These are phyloP conservation scores for Coix lacrymajobi DNA, from an alignment of 176 grass and related monocot genomes.

Conservation along the genomic window DNA sequence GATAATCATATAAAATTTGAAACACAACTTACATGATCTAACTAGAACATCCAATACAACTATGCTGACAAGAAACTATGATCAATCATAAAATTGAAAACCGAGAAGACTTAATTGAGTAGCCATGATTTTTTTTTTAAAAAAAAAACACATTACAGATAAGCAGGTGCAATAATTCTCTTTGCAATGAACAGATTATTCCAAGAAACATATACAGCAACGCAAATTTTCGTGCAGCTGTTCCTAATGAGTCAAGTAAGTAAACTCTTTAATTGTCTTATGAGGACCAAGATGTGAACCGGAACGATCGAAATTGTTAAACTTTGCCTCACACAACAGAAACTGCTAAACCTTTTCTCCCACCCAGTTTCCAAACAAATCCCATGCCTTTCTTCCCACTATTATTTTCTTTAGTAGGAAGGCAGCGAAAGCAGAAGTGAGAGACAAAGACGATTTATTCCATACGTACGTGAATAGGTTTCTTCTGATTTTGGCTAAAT, in stretches of 20 bases:
- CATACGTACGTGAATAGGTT: background rate
- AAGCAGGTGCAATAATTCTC: background rate
- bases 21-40: background rate
- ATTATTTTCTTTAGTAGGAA: background rate
- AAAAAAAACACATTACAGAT: background rate
- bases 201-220: background rate
- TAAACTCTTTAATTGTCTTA: background rate
- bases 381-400: background rate
- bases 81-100: background rate
- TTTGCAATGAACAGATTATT: background rate
- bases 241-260: background rate
- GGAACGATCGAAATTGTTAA: background rate
- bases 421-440: background rate
- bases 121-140: background rate
- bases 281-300: background rate
- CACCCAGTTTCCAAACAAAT: background rate
- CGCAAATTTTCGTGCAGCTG: background rate
- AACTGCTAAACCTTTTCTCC: background rate
- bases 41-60: background rate
- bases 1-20: conserved; percentile 6
- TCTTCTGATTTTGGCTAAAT: background rate
- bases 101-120: background rate
- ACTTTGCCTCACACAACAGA: background rate
- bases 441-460: background rate
- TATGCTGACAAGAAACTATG: background rate